A percentile compares a stretch with the other conserved stretches of the same genome.
Evolutionary conservation across 129 eudicot species (phyloP).

Genomic region (Heracleum sosnowskyi): DNA sequence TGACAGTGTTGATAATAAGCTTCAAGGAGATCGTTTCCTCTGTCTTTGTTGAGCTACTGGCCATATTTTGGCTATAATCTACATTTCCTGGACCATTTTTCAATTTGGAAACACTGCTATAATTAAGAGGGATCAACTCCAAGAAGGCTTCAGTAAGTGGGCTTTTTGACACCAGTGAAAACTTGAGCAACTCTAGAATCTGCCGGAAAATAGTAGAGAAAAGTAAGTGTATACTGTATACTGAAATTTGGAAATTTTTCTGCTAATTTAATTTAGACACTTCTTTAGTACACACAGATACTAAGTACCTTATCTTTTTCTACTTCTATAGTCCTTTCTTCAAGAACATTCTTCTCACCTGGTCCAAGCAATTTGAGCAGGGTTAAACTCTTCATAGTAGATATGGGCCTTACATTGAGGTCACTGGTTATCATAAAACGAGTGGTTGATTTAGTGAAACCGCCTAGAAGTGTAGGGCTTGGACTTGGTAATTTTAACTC

Average conservation of each 20-base stretch:
- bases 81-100: not conserved
- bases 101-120: not conserved
- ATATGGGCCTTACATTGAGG: slow-evolving; percentile 17
- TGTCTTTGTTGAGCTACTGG: not conserved
- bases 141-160: slow-evolving; percentile 23
- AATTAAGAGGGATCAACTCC: not conserved
- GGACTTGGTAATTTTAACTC: not conserved
- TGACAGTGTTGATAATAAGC: not conserved
- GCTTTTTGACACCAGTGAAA: slow-evolving; percentile 20
- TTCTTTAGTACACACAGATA: too few species aligned
- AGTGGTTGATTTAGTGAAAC: slow-evolving; percentile 17
- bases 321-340: slow-evolving; percentile 7
- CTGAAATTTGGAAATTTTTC: too few species aligned
- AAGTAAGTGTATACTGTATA: too few species aligned
- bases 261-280: too few species aligned
- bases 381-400: slow-evolving; percentile 19
- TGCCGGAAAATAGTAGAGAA: not conserved
- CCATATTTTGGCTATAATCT: not conserved
- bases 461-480: not conserved
- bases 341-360: slow-evolving; percentile 11
- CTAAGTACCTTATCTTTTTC: slow-evolving; percentile 23
- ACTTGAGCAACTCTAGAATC: slow-evolving; percentile 25
- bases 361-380: slow-evolving; percentile 13
- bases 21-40: not conserved
- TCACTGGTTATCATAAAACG: slow-evolving; percentile 20